These are phyloP conservation scores for Arabis hirsuta DNA, from an alignment of 345 rosid species.

Conservation along the genomic window DNA sequence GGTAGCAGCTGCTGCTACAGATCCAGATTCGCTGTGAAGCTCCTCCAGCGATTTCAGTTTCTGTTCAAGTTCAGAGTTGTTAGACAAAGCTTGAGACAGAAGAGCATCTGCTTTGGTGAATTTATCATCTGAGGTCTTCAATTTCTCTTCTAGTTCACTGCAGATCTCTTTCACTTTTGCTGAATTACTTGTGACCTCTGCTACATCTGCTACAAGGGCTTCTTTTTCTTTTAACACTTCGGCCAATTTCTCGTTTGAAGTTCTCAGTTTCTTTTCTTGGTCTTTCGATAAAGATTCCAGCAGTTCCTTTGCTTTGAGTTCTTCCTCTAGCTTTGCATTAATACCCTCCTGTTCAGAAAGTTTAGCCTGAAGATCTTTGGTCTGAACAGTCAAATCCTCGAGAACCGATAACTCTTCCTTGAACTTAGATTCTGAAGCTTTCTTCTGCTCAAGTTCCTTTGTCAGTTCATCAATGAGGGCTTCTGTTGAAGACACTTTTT, in stretches of 20 bases:
- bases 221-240: constrained; percentile 69
- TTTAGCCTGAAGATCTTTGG: constrained; percentile 63
- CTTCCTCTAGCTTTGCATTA: constrained; percentile 50
- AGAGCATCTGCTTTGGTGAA: constrained; percentile 66
- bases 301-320: constrained; percentile 59
- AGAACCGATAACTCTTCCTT: constrained; percentile 64
- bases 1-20: constrained; percentile 67
- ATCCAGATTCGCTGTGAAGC: constrained; percentile 60
- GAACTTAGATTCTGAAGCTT: constrained; percentile 66
- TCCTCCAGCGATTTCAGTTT: constrained; percentile 76
- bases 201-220: constrained; percentile 56
- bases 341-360: constrained; percentile 57
- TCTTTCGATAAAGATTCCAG: constrained; percentile 56
- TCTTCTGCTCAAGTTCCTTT: constrained; percentile 65
- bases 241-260: constrained; percentile 65
- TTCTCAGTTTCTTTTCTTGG: constrained; percentile 67
- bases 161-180: constrained; percentile 52
- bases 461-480: constrained; percentile 56
- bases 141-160: constrained; percentile 64
- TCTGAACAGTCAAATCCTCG: constrained; percentile 50
- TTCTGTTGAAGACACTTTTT: constrained; percentile 70
- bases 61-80: constrained; percentile 71
- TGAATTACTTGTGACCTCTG: constrained; percentile 54
- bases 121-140: constrained; percentile 70
- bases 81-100: constrained; percentile 70